Percentiles rank a stretch among this genome's conserved stretches.
phyloP scores from a whole-genome alignment of 768 basidiomycete genomes.

The Boletus rubescentipes region DNA sequence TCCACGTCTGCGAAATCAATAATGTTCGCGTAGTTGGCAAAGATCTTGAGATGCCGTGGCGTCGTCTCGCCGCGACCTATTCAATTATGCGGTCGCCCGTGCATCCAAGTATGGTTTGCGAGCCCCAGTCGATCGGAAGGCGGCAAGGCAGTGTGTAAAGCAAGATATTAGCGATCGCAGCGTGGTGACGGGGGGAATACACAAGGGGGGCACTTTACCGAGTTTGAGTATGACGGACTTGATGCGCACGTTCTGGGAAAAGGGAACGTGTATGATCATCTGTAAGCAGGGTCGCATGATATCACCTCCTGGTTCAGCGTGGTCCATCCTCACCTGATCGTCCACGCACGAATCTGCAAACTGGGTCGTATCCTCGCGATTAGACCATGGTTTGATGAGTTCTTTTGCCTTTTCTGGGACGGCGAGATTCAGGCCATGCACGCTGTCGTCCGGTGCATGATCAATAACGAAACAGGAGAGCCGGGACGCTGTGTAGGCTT shows the following conservation, averaged over 20 bases:
- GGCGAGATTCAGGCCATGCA: conserved; percentile 76
- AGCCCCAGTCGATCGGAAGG: not conserved
- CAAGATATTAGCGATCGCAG: conserved; percentile 9
- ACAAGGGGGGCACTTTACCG: conserved; percentile 44
- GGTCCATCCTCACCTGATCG: conserved; percentile 60
- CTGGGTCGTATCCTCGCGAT: conserved; percentile 63
- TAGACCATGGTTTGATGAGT: conserved; percentile 80
- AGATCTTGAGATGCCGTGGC: conserved; percentile 73
- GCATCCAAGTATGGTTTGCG: conserved; percentile 2
- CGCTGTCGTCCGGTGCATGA: conserved; percentile 40
- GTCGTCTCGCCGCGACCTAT: conserved; percentile 75
- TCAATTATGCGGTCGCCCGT: conserved; percentile 1
- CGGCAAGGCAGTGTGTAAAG: conserved; percentile 5
- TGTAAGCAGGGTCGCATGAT: conserved; percentile 32
- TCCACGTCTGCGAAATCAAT: conserved; percentile 79
- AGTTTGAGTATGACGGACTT: conserved; percentile 74
- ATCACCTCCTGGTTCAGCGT: not conserved
- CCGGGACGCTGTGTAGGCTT: conserved; percentile 18
- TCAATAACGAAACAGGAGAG: not conserved
- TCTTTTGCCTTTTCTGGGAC: conserved; percentile 79
- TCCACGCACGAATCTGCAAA: conserved; percentile 81
- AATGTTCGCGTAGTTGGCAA: conserved; percentile 70
- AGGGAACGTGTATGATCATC: conserved; percentile 82
- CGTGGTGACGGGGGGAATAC: conserved; percentile 9
- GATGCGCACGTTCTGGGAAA: conserved; percentile 73